Conservation (phyloP, 106 monocot genomes). For the Dendrobium chrysotoxum region DNA sequence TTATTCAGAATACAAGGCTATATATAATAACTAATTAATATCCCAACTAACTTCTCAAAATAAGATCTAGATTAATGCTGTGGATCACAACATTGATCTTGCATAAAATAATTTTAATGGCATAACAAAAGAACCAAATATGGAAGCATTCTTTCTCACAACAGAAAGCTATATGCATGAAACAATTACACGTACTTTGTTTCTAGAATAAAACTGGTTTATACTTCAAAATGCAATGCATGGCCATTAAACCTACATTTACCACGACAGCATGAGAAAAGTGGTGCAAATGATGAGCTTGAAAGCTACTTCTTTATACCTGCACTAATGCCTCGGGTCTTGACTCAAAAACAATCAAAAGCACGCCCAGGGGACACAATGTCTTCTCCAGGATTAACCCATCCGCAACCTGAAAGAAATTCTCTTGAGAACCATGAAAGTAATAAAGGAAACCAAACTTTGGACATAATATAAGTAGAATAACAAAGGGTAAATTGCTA, state of each 20-base stretch:
- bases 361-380: conserved; percentile 77
- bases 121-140: neutral
- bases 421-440: neutral
- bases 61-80: neutral
- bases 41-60: neutral
- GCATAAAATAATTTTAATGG: neutral
- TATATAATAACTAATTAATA: too few species aligned
- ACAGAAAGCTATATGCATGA: neutral
- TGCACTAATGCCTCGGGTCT: conserved; percentile 97
- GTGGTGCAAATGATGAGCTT: neutral
- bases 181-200: neutral
- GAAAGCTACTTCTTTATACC: conserved; percentile 38
- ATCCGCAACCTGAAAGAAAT: conserved; percentile 60
- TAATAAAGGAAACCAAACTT: neutral
- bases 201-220: neutral
- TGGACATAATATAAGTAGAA: neutral
- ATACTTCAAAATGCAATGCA: neutral
- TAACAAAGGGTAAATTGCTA: neutral
- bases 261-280: neutral
- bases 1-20: too few species aligned
- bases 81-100: too few species aligned
- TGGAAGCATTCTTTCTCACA: neutral
- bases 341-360: conserved; percentile 92
- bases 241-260: neutral
- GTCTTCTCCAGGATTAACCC: conserved; percentile 74